These are phyloP conservation scores for Pyrus hybrid DNA, from an alignment of 331 rosid genomes.

Conservation along the genomic window DNA sequence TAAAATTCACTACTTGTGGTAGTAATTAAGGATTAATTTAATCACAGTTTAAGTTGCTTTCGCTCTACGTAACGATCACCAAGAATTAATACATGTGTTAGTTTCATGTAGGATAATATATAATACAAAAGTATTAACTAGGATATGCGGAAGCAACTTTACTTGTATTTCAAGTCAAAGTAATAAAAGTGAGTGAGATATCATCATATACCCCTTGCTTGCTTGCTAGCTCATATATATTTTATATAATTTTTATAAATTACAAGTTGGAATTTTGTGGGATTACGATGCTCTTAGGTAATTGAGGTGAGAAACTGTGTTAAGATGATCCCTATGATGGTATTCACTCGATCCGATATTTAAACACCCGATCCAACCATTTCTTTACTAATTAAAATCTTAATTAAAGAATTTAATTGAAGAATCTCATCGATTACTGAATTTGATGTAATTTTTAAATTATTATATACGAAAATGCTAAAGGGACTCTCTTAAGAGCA, in stretches of 20 bases:
- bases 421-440: not conserved
- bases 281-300: too few relatives aligned
- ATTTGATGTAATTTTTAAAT: not conserved
- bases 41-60: not conserved
- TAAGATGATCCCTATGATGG: not conserved
- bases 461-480: too few relatives aligned
- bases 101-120: too few relatives aligned
- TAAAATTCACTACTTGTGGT: too few relatives aligned
- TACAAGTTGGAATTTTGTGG: too few relatives aligned
- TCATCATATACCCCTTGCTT: too few relatives aligned
- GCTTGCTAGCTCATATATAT: too few relatives aligned
- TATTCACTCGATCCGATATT: slow-evolving; percentile 1
- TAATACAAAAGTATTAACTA: too few relatives aligned
- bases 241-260: too few relatives aligned
- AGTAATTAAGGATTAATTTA: too few relatives aligned
- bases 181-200: too few relatives aligned
- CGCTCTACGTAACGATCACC: not conserved
- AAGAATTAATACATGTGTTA: not conserved
- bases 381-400: not conserved
- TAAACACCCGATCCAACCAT: not conserved
- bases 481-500: too few relatives aligned
- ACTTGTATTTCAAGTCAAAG: not conserved
- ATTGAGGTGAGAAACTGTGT: not conserved
- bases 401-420: not conserved
- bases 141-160: not conserved